phyloP scores from a whole-genome alignment of 2,329 filamentous ascomycete genomes.

The Talaromyces sp. region DNA sequence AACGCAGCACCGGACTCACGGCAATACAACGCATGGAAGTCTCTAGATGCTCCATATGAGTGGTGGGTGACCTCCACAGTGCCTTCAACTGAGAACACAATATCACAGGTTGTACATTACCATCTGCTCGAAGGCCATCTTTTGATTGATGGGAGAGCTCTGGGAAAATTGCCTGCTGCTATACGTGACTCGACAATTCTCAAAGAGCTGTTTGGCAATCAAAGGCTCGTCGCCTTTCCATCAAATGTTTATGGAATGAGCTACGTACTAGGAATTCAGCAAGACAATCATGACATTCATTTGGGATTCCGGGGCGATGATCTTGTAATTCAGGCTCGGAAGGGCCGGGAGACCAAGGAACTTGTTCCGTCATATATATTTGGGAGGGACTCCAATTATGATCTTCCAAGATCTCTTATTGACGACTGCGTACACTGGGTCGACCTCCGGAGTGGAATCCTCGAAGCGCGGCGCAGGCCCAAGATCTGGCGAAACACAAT shows the following conservation, averaged over 20 bases:
- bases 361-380: conserved; percentile 36
- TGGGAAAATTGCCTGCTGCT: conserved; percentile 55
- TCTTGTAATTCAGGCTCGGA: conserved; percentile 49
- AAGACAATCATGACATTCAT: conserved; percentile 51
- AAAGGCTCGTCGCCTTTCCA: conserved; percentile 53
- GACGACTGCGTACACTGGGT: conserved; percentile 61
- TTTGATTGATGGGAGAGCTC: conserved; percentile 49
- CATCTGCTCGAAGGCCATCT: conserved; percentile 51
- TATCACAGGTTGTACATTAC: conserved; percentile 41
- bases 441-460: conserved; percentile 43
- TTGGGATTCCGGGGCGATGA: conserved; percentile 49
- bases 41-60: conserved; percentile 27
- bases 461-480: conserved; percentile 55
- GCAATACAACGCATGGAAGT: conserved; percentile 25
- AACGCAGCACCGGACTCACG: conserved; percentile 27
- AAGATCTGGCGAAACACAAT: conserved; percentile 45
- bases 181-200: conserved; percentile 49
- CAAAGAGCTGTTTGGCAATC: conserved; percentile 54
- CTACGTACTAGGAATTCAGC: conserved; percentile 44
- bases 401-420: conserved; percentile 54
- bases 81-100: conserved; percentile 31
- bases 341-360: conserved; percentile 42
- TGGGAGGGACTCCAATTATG: conserved; percentile 30
- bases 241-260: conserved; percentile 56
- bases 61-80: conserved; percentile 38